Evolutionary conservation across 2,329 filamentous ascomycete species (phyloP).

Genomic region (Colletotrichum orbiculare): DNA sequence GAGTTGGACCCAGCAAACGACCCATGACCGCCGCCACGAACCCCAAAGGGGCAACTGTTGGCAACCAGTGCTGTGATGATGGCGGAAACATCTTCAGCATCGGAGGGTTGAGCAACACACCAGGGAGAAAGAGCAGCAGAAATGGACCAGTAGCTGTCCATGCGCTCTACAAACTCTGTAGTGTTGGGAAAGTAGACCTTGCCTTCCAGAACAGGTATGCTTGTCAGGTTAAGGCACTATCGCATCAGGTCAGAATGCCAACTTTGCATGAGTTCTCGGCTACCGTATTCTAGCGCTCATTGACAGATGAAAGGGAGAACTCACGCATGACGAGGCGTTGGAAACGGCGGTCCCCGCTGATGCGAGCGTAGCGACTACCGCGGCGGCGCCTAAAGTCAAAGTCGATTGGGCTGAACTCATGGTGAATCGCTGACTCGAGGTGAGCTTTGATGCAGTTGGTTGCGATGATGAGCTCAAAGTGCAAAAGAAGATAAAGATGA

Average conservation of each 20-base stretch:
- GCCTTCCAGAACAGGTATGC: constrained; percentile 39
- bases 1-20: constrained; percentile 48
- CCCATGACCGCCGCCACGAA: constrained; percentile 52
- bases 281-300: too few relatives aligned
- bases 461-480: too few relatives aligned
- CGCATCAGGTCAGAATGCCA: background rate
- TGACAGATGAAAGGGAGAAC: too few relatives aligned
- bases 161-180: constrained; percentile 43
- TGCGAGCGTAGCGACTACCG: too few relatives aligned
- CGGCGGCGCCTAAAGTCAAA: too few relatives aligned
- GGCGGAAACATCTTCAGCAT: constrained; percentile 49
- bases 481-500: too few relatives aligned
- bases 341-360: too few relatives aligned
- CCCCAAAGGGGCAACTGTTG: constrained; percentile 49
- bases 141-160: constrained; percentile 50
- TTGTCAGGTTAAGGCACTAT: constrained; percentile 44
- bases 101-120: constrained; percentile 49
- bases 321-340: too few relatives aligned
- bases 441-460: too few relatives aligned
- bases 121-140: constrained; percentile 49
- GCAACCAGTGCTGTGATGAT: constrained; percentile 47
- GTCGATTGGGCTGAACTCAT: too few relatives aligned
- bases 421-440: too few relatives aligned
- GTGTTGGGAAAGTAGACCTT: constrained; percentile 45
- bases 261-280: too few relatives aligned